Evolutionary conservation across 768 basidiomycete species (phyloP).

Genomic region (Termitomyces titanicus): DNA sequence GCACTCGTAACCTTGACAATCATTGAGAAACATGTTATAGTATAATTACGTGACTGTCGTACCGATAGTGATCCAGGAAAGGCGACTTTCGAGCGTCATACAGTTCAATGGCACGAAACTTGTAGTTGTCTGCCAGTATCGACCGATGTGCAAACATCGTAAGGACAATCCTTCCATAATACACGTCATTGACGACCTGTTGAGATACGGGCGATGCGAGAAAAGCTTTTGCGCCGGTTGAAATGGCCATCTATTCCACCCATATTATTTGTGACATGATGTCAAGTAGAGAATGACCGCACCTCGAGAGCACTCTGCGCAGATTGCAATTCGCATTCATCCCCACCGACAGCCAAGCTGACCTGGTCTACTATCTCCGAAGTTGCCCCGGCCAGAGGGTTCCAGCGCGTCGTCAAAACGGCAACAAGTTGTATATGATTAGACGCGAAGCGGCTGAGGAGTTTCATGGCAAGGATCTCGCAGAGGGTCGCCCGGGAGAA

Average conservation of each 20-base stretch:
- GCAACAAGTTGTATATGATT: constrained; percentile 75
- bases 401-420: constrained; percentile 81
- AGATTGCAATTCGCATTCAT: constrained; percentile 61
- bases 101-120: constrained; percentile 66
- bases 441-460: constrained; percentile 69
- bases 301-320: constrained; percentile 87
- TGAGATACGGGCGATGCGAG: constrained; percentile 82
- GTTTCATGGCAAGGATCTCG: constrained; percentile 87
- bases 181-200: constrained; percentile 83
- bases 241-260: constrained; percentile 73
- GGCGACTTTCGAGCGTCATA: constrained; percentile 67
- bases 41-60: not conserved
- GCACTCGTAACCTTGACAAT: constrained; percentile 66
- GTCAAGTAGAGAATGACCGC: constrained; percentile 19
- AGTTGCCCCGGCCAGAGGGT: constrained; percentile 77
- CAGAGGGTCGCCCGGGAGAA: constrained; percentile 67
- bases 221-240: constrained; percentile 81
- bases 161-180: constrained; percentile 74
- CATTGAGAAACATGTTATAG: not conserved
- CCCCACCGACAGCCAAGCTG: constrained; percentile 49
- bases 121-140: constrained; percentile 89
- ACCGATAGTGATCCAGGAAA: constrained; percentile 85
- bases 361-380: constrained; percentile 65
- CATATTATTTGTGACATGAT: not conserved
- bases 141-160: constrained; percentile 60